Percentiles rank a stretch among this genome's conserved stretches.
Evolutionary conservation across 192 early-diverging fungal species (phyloP).

Genomic region (Diversispora epigaea): DNA sequence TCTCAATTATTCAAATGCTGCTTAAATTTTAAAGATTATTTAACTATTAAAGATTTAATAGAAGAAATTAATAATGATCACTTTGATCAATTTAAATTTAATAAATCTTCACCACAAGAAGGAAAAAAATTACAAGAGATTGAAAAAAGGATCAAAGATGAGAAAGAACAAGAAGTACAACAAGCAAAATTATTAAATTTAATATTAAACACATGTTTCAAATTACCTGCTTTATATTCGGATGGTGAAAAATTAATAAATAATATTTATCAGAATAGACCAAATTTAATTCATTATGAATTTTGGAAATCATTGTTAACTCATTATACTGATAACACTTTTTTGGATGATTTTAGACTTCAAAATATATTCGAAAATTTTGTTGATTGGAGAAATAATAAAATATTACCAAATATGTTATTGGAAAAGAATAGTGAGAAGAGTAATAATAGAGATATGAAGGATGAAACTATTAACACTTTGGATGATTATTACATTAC

Average conservation of each 20-base stretch:
- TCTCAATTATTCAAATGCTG: conserved; percentile 7
- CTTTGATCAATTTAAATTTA: neutral
- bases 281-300: neutral
- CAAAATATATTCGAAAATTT: neutral
- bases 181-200: neutral
- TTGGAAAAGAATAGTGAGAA: neutral
- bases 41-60: neutral
- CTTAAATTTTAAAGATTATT: neutral
- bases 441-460: neutral
- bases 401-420: neutral
- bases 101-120: neutral
- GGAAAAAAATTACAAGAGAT: neutral
- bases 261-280: neutral
- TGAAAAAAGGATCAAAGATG: neutral
- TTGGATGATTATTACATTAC: neutral
- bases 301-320: neutral
- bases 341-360: neutral
- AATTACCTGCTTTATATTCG: neutral
- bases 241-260: neutral
- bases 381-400: conserved; percentile 9
- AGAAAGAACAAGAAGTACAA: neutral
- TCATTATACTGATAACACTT: neutral
- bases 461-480: neutral
- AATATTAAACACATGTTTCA: neutral
- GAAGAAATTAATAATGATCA: neutral